These are phyloP conservation scores for Calonectria multiphialidica DNA, from an alignment of 2,329 filamentous ascomycete species.

Conservation along the genomic window DNA sequence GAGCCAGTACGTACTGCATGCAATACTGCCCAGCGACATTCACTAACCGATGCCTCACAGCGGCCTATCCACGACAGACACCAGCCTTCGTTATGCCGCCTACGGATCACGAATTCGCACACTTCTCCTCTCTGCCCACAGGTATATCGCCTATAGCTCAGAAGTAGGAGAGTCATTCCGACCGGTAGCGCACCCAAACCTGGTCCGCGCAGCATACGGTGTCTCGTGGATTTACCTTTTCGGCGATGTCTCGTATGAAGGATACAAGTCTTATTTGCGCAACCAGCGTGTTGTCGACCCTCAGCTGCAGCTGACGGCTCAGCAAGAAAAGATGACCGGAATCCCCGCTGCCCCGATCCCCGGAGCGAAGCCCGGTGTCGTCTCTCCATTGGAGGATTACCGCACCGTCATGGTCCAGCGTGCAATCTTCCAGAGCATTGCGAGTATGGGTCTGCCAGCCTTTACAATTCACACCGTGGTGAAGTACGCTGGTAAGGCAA, in stretches of 20 bases:
- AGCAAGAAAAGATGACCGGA: slow-evolving; percentile 62
- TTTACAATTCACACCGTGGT: slow-evolving; percentile 96
- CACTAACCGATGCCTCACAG: slow-evolving; percentile 38
- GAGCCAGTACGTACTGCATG: slow-evolving; percentile 73
- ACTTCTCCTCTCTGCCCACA: slow-evolving; percentile 89
- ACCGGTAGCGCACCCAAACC: slow-evolving; percentile 86
- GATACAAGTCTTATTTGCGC: slow-evolving; percentile 92
- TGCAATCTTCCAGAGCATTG: slow-evolving; percentile 89
- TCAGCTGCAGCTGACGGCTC: slow-evolving; percentile 65
- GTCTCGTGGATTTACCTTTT: slow-evolving; percentile 93
- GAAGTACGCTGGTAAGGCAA: slow-evolving; percentile 85
- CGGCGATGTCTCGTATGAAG: slow-evolving; percentile 92
- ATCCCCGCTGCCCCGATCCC: slow-evolving; percentile 50
- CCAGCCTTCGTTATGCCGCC: slow-evolving; percentile 88
- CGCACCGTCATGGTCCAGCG: slow-evolving; percentile 91
- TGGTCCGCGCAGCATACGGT: slow-evolving; percentile 87
- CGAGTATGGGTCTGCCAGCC: slow-evolving; percentile 93
- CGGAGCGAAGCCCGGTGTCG: slow-evolving; percentile 53
- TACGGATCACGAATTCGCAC: slow-evolving; percentile 90
- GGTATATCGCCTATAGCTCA: slow-evolving; percentile 96
- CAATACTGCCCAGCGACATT: slow-evolving; percentile 22
- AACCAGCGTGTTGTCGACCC: slow-evolving; percentile 85
- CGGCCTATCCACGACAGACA: slow-evolving; percentile 82
- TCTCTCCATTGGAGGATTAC: slow-evolving; percentile 87
- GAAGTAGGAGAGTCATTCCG: slow-evolving; percentile 98